These are phyloP conservation scores for Cicer bijugum DNA, from an alignment of 306 rosid species.

Conservation along the genomic window DNA sequence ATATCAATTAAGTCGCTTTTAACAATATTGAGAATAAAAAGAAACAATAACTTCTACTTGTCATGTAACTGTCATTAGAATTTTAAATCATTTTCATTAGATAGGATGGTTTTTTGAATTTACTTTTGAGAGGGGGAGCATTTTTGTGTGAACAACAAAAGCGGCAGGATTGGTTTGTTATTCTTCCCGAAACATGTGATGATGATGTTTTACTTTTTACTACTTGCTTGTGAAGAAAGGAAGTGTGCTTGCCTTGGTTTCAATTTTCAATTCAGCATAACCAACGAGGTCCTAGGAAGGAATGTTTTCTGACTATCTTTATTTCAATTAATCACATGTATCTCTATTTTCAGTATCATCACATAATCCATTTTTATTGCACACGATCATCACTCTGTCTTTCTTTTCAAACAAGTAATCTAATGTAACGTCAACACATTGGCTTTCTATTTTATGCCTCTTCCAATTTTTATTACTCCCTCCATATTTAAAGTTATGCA, in stretches of 20 bases:
- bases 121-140: no score
- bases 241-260: constrained; percentile 17
- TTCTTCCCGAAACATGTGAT: constrained; percentile 2
- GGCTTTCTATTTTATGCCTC: no score
- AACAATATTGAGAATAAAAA: no score
- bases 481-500: no score
- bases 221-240: constrained; percentile 31
- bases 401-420: constrained; percentile 32
- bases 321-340: not conserved
- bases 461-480: no score
- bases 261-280: not conserved
- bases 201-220: constrained; percentile 6
- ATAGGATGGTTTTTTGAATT: no score
- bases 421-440: no score
- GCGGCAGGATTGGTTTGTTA: not conserved
- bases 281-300: constrained; percentile 1
- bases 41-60: no score
- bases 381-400: not conserved
- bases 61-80: no score
- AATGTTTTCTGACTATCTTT: constrained; percentile 33
- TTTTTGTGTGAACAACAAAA: not conserved
- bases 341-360: not conserved
- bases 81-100: no score
- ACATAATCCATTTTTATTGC: not conserved
- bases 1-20: no score